Base-by-base conservation (phyloP, 805 yeast species). In the Kuraishia hungarica region DNA sequence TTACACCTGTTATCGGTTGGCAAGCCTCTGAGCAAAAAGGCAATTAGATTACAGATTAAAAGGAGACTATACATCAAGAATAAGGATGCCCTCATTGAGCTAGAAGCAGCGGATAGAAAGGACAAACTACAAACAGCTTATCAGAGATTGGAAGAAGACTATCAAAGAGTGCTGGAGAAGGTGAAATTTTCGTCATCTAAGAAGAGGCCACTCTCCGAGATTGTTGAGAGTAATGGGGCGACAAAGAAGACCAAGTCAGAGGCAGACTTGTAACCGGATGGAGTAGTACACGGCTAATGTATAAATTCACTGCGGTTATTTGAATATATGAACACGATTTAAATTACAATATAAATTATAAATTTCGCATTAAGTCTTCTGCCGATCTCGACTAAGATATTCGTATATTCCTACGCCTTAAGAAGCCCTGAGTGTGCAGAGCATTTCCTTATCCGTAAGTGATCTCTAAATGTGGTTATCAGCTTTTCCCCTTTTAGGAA, bases 71-170 rank as follows among this genome's bases (percentile, higher is more conserved):
- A 77, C 64, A 77, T 81, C 55, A 88, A 89, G 65, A 94, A 94
- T 70, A 81, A 76, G 61, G 97, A 92, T 55, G 91, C 90, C 0
- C 74, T 94, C 54, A 70, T 69, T 39, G 87, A 82, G 3, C 70
- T 90, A 65, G 90, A 86, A 49, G 75, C 71, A n/a, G 74, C 80
- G 0, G 82, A 83, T n/a, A 75, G 81, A 58, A 77, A 77, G 58
- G 89, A 86, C 61, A 88, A 88, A 62, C 73, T 90, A 46, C 89
- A 88, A 53, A 82, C 84, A 11, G 93, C 97, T 0, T 89, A 83
- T 61, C 78, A 78, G 58, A 71, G 84, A 35, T 72, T 92, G 53
- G 83, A 81, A 55, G 85, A 81, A 51, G 97, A 89, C 61, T 93
- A 91, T 66, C 66, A 69, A 54, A 71, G 92, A 50, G 80, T 89